Conservation (phyloP, 768 basidiomycete genomes). For the Infundibulicybe gibba region DNA sequence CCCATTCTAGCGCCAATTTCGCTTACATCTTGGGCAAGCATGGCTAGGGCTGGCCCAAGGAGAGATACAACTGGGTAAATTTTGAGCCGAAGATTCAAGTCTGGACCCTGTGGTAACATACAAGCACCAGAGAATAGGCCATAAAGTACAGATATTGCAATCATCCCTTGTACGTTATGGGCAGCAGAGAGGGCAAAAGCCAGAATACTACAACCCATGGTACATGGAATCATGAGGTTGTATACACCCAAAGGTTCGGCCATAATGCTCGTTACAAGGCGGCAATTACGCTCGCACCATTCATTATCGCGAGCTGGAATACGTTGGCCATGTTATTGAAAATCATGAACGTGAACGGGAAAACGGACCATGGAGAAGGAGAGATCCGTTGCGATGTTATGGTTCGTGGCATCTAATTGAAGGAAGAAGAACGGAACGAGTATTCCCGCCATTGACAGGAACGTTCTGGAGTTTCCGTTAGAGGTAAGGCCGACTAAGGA, state of each 20-base stretch:
- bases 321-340: too few species aligned
- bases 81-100: too few species aligned
- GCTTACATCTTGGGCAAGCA: constrained; percentile 27
- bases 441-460: constrained; percentile 14
- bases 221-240: neutral
- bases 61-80: neutral
- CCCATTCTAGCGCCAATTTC: constrained; percentile 50
- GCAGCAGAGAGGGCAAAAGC: constrained; percentile 33
- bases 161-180: constrained; percentile 22
- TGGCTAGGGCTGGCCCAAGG: constrained; percentile 10
- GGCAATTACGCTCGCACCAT: neutral
- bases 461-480: neutral
- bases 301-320: neutral
- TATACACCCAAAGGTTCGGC: neutral
- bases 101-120: neutral
- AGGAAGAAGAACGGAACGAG: constrained; percentile 33
- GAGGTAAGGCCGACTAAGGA: neutral
- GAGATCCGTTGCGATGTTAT: constrained; percentile 23
- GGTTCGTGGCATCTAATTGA: constrained; percentile 28
- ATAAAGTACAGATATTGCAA: constrained; percentile 32
- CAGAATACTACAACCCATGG: constrained; percentile 4
- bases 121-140: constrained; percentile 32
- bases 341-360: too few species aligned
- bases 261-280: neutral
- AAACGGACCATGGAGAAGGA: constrained; percentile 34